Percentiles rank a stretch among this genome's conserved stretches.
Evolutionary conservation across 2,329 filamentous ascomycete genomes (phyloP).

Genomic region (Epichloe elymi): DNA sequence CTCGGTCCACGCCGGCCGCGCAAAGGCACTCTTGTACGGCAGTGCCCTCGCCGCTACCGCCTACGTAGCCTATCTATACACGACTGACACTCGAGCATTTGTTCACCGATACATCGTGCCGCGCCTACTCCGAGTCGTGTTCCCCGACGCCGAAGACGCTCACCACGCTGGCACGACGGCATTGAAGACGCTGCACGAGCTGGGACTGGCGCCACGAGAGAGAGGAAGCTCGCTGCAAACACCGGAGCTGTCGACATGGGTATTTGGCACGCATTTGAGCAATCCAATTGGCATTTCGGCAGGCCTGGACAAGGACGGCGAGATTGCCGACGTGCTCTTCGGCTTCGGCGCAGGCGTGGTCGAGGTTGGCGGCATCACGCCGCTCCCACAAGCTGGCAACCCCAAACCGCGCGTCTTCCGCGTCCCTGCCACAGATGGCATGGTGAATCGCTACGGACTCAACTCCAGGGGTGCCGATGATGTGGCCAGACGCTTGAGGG

Average conservation of each 20-base stretch:
- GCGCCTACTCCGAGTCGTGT: conserved; percentile 50
- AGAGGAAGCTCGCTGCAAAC: conserved; percentile 36
- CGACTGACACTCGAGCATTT: conserved; percentile 62
- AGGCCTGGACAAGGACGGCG: conserved; percentile 87
- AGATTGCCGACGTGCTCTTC: conserved; percentile 75
- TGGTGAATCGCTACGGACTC: conserved; percentile 93
- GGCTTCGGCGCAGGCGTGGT: conserved; percentile 76
- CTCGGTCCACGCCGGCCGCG: conserved; percentile 16
- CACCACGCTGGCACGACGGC: conserved; percentile 65
- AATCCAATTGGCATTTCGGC: conserved; percentile 95
- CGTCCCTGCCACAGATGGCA: conserved; percentile 65
- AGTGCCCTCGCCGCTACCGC: conserved; percentile 27
- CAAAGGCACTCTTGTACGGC: conserved; percentile 27
- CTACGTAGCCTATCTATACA: conserved; percentile 48
- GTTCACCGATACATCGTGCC: conserved; percentile 56
- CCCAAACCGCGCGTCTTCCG: conserved; percentile 80
- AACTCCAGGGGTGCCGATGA: conserved; percentile 84
- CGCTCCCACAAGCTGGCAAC: conserved; percentile 79
- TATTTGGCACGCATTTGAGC: conserved; percentile 64
- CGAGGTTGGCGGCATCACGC: conserved; percentile 84
- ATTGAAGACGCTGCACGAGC: conserved; percentile 58
- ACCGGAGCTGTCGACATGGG: conserved; percentile 25
- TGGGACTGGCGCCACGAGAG: conserved; percentile 73
- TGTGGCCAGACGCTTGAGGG: conserved; percentile 65
- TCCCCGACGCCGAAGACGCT: conserved; percentile 78